Percentiles rank a stretch among this genome's conserved stretches.
phyloP scores from a whole-genome alignment of 192 early-diverging fungal species.

The Backusella circina region DNA sequence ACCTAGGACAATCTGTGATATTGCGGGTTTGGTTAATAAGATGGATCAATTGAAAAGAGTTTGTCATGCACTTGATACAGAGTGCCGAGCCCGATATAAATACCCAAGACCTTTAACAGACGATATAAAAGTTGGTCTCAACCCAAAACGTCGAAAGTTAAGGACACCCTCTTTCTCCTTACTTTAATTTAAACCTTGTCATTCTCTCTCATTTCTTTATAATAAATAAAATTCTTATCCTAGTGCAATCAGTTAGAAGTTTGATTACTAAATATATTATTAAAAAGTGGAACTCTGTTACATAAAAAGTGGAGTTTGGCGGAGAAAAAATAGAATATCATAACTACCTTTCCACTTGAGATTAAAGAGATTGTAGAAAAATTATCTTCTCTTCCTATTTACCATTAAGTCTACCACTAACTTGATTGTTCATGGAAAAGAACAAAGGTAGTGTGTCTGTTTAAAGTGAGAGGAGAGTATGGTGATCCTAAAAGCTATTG shows the following conservation, averaged over 20 bases:
- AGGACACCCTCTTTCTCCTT: neutral
- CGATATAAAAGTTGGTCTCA: neutral
- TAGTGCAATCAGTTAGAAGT: neutral
- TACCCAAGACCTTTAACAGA: neutral
- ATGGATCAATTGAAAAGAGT: neutral
- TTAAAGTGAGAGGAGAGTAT: neutral
- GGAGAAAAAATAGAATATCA: neutral
- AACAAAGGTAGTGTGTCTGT: neutral
- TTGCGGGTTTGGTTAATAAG: neutral
- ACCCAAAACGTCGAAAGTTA: neutral
- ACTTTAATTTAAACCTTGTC: neutral
- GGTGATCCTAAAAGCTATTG: neutral
- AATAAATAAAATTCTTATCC: neutral
- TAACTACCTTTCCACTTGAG: neutral
- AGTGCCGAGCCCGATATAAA: neutral
- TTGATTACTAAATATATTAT: too few relatives aligned
- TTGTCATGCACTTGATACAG: neutral
- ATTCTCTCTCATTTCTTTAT: conserved; percentile 2
- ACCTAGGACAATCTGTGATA: neutral
- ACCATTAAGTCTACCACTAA: neutral
- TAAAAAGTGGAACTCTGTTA: too few relatives aligned
- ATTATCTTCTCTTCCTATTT: neutral
- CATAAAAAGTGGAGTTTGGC: too few relatives aligned
- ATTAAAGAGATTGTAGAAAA: neutral
- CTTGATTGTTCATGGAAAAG: neutral